These are phyloP conservation scores for Paspalum vaginatum DNA, from an alignment of 176 grass and related monocot species.

Conservation along the genomic window DNA sequence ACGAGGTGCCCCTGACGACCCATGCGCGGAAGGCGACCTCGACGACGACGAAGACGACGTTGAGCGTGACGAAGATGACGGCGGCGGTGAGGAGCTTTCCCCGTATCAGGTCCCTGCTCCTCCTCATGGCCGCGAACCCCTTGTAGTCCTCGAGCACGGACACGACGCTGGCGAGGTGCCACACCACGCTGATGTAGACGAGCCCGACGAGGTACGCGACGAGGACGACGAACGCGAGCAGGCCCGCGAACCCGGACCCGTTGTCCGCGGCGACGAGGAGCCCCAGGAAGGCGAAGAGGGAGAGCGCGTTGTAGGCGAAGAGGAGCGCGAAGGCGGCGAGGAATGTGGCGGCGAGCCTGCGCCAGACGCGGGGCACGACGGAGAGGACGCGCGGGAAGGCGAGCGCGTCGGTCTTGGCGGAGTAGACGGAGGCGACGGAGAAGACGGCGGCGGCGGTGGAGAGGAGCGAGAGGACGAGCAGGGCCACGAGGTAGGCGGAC, in stretches of 20 bases:
- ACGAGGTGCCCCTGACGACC: constrained; percentile 42
- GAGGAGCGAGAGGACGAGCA: constrained; percentile 85
- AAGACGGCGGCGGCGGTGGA: constrained; percentile 86
- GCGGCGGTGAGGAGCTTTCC: constrained; percentile 57
- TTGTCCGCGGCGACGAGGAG: constrained; percentile 48
- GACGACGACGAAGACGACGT: constrained; percentile 59
- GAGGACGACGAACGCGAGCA: constrained; percentile 41
- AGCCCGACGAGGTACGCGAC: constrained; percentile 52
- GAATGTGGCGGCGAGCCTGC: constrained; percentile 77
- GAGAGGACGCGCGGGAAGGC: constrained; percentile 78
- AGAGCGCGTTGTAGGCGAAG: constrained; percentile 62
- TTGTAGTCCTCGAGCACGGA: constrained; percentile 87
- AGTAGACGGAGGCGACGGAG: constrained; percentile 90
- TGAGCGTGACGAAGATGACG: constrained; percentile 61
- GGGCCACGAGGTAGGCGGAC: constrained; percentile 73
- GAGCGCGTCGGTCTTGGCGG: constrained; percentile 73
- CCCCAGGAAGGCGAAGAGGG: constrained; percentile 34
- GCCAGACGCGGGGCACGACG: constrained; percentile 93
- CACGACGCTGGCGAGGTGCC: constrained; percentile 90
- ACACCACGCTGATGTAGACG: constrained; percentile 80
- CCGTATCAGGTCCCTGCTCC: constrained; percentile 62
- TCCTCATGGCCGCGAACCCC: constrained; percentile 82
- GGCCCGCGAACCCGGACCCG: constrained; percentile 39
- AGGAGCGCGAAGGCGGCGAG: constrained; percentile 83
- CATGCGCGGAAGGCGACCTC: constrained; percentile 59